Evolutionary conservation across 2,329 filamentous ascomycete genomes (phyloP).

Genomic region (Aspergillus ochraceoroseus): DNA sequence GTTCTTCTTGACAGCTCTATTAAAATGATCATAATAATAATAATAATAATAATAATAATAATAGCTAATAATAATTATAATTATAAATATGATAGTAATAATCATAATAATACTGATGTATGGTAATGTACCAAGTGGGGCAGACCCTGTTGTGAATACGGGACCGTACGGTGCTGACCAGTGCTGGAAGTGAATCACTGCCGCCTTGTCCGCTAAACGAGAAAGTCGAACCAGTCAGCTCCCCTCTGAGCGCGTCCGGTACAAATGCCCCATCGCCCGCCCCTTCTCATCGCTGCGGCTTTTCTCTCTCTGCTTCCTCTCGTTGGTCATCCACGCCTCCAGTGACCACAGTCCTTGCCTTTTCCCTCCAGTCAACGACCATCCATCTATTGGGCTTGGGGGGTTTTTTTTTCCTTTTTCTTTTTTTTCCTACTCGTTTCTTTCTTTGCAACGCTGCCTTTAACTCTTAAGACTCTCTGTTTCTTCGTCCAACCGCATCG

Average conservation of each 20-base stretch:
- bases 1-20: no score
- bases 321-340: slow-evolving; percentile 39
- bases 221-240: slow-evolving; percentile 26
- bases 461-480: slow-evolving; percentile 20
- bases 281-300: slow-evolving; percentile 32
- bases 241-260: slow-evolving; percentile 25
- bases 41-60: no score
- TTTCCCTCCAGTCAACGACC: slow-evolving; percentile 25
- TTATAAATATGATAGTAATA: no score
- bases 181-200: slow-evolving; percentile 19
- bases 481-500: slow-evolving; percentile 22
- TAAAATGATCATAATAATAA: neutral
- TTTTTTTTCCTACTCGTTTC: slow-evolving; percentile 24
- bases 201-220: slow-evolving; percentile 19
- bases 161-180: slow-evolving; percentile 14
- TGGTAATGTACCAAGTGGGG: slow-evolving; percentile 17
- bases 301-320: slow-evolving; percentile 39
- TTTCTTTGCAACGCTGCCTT: no score
- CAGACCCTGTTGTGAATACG: slow-evolving; percentile 18
- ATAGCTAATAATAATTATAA: neutral
- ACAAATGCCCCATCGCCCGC: slow-evolving; percentile 43
- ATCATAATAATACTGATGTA: neutral
- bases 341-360: slow-evolving; percentile 29
- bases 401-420: slow-evolving; percentile 14
- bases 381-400: slow-evolving; percentile 20